Conservation (phyloP, 2,329 filamentous ascomycete species). For the Aspergillus pseudonomiae region DNA sequence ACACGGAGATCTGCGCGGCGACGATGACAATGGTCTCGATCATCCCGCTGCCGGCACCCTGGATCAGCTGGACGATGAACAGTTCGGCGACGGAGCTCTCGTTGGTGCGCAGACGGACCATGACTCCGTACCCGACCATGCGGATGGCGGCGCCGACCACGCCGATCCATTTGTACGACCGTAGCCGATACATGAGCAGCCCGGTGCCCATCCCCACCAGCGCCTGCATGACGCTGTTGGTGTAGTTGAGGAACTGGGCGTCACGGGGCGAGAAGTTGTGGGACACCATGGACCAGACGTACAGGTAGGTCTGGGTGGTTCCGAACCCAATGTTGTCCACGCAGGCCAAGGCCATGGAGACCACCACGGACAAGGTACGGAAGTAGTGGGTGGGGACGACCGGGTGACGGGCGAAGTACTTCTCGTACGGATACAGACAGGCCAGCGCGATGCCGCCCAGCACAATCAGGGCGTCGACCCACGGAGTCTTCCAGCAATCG, state of each 20-base stretch:
- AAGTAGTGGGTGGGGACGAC: slow-evolving; percentile 53
- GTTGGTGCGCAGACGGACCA: slow-evolving; percentile 52
- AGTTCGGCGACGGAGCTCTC: slow-evolving; percentile 50
- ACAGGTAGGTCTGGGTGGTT: slow-evolving; percentile 53
- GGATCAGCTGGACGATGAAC: slow-evolving; percentile 52
- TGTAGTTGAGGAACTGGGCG: slow-evolving; percentile 49
- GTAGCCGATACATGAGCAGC: slow-evolving; percentile 45
- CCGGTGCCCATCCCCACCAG: slow-evolving; percentile 47
- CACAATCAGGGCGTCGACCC: slow-evolving; percentile 49
- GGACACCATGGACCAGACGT: slow-evolving; percentile 51
- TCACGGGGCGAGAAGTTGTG: slow-evolving; percentile 45
- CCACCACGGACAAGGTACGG: slow-evolving; percentile 46
- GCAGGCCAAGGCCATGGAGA: slow-evolving; percentile 44
- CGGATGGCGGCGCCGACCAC: slow-evolving; percentile 47
- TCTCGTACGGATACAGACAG: slow-evolving; percentile 53
- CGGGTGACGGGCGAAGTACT: slow-evolving; percentile 47
- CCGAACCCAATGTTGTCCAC: slow-evolving; percentile 50
- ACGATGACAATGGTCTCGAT: slow-evolving; percentile 50
- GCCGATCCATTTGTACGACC: slow-evolving; percentile 53
- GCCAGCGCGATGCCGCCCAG: slow-evolving; percentile 48
- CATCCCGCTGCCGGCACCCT: slow-evolving; percentile 53
- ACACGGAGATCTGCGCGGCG: slow-evolving; percentile 50
- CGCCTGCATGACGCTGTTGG: slow-evolving; percentile 47
- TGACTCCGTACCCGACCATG: slow-evolving; percentile 54
- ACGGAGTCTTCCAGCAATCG: slow-evolving; percentile 50